Evolutionary conservation across 768 basidiomycete species (phyloP), one percentile per base, ranked within the genome.

Genomic region (Erythrobasidium yunnanense): DNA sequence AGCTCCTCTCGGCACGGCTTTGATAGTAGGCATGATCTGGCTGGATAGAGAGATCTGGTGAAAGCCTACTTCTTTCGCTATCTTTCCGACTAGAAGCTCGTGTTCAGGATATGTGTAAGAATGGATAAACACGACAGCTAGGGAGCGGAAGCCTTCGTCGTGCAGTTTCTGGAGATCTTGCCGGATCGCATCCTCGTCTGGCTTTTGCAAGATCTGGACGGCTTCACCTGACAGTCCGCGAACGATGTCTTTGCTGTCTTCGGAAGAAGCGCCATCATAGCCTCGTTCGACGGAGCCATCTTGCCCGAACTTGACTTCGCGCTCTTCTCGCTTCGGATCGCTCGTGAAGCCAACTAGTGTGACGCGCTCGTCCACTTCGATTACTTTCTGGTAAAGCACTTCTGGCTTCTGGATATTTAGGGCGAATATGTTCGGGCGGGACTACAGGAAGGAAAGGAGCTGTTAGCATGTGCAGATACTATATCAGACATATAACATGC

Each of bases 341-440:
- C 86, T 88, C 0, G 91, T 89, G 73, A 87, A 96, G 18, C 91
- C 92, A 0, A 92, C 87, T 13, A 96, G 80, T 0, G 92, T 96
- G 6, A 95, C 93, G 8, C 93, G 85, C 77, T 97, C 93, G 70
- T 93, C 90, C 0, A 85, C 81, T 73, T 85, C 87, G 8, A 89
- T 72, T 2, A 90, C 87, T 2, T 79, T 78, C 0, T 84, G 82
- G 75, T 92, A 97, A 4, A 97, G 78, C 1, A 72, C 67, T 27
- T 60, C 69, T 18, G 72, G 72, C 25, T 74, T 73, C 15, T 70
- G 83, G 74, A 96, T 92, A 71, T 92, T 87, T 25, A 97, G 81
- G 75, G 95, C 92, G 72, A 97, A 97, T 71, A 96, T 95, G 72
- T 83, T 84, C 1, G 93, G 93, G 22, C 93, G 86, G 18, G 90